phyloP scores from a whole-genome alignment of 2,329 filamentous ascomycete genomes.

The Scopulariopsis brevicaulis region DNA sequence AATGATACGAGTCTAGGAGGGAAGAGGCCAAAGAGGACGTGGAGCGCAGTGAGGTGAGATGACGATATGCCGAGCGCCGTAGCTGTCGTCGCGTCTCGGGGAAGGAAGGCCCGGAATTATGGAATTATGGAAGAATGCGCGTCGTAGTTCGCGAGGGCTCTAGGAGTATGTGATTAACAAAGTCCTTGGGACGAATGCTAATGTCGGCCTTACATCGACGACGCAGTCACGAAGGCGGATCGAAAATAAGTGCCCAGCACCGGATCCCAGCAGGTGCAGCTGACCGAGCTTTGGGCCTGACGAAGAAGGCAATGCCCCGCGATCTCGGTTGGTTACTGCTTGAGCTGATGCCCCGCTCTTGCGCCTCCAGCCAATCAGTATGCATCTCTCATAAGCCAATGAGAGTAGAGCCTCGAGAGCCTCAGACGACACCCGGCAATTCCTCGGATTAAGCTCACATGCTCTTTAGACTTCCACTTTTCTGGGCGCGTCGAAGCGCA shows the following conservation, averaged over 20 bases:
- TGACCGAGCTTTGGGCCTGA: neutral
- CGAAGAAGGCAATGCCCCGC: neutral
- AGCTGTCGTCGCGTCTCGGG: neutral
- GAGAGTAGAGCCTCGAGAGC: neutral
- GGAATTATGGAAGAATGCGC: neutral
- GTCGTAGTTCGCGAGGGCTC: neutral
- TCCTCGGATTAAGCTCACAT: neutral
- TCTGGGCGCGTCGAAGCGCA: neutral
- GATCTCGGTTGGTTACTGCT: neutral
- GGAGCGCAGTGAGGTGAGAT: neutral
- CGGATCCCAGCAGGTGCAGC: neutral
- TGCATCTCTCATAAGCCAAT: neutral
- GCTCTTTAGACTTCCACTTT: neutral
- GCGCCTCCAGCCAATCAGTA: neutral
- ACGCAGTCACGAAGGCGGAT: no score
- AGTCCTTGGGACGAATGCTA: neutral
- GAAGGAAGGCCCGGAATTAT: neutral
- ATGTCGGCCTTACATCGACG: no score
- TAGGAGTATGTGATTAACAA: neutral
- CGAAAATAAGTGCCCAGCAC: no score
- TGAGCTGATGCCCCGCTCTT: neutral
- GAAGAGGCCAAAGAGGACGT: neutral
- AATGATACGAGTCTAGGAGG: neutral
- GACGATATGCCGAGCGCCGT: neutral
- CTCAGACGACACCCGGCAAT: neutral